Percentiles rank a stretch among this genome's conserved stretches.
Evolutionary conservation across 208 protist genomes (phyloP).

Genomic region (Leishmania guyanensis): DNA sequence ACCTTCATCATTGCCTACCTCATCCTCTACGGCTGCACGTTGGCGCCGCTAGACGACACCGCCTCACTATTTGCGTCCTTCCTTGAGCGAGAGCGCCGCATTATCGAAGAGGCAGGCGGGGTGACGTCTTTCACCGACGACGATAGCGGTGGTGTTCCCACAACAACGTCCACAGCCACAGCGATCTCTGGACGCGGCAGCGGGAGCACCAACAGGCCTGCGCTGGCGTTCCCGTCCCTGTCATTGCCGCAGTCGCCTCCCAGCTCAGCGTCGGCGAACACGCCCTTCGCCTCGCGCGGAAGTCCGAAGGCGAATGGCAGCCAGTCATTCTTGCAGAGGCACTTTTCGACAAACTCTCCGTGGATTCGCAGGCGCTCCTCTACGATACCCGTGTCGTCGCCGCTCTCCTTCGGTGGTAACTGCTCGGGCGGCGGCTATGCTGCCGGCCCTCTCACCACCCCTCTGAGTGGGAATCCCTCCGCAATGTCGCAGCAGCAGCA

Average conservation of each 20-base stretch:
- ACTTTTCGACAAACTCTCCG: not conserved
- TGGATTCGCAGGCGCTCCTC: constrained; percentile 1
- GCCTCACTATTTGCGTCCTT: constrained; percentile 26
- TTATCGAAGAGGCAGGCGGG: constrained; percentile 26
- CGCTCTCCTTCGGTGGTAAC: not conserved
- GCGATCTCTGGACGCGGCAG: not conserved
- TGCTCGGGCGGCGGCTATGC: not conserved
- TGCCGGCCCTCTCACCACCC: not conserved
- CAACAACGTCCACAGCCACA: not conserved
- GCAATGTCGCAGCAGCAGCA: not conserved
- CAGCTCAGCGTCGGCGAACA: not conserved
- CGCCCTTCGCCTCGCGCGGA: not conserved
- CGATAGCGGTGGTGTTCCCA: not conserved
- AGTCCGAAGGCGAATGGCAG: not conserved
- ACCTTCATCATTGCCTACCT: constrained; percentile 80
- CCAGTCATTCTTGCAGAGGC: not conserved
- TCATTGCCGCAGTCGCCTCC: not conserved
- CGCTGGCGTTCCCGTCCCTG: not conserved
- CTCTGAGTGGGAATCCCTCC: not conserved
- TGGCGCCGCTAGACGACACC: constrained; percentile 30
- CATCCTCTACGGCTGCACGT: constrained; percentile 66
- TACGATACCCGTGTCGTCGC: constrained; percentile 2
- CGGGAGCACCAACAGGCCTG: not conserved
- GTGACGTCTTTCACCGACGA: not conserved
- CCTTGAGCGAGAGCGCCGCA: constrained; percentile 20